phyloP scores from a whole-genome alignment of 495 filamentous ascomycete genomes.

The Penicillium mononematosum region DNA sequence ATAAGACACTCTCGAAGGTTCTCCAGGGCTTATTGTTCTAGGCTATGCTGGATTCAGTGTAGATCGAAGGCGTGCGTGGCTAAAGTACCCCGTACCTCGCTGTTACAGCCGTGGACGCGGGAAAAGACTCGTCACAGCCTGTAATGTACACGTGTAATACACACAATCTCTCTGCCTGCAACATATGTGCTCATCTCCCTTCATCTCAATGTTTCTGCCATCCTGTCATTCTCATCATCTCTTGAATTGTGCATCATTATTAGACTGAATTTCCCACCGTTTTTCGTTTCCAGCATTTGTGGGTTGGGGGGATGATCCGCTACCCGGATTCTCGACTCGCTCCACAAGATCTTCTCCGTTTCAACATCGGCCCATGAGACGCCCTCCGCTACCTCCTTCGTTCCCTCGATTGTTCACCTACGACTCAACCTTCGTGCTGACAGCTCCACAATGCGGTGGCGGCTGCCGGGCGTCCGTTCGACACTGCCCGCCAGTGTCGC shows the following conservation, averaged over 20 bases:
- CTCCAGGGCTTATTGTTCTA: neutral
- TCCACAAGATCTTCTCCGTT: slow-evolving; percentile 21
- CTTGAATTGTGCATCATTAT: neutral
- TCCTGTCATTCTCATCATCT: slow-evolving; percentile 4
- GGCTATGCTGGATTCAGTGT: slow-evolving; percentile 1
- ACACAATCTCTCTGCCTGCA: slow-evolving; percentile 22
- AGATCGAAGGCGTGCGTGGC: slow-evolving; percentile 3
- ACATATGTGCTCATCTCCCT: slow-evolving; percentile 1
- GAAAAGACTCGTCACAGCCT: slow-evolving; percentile 7
- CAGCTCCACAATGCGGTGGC: slow-evolving; percentile 48
- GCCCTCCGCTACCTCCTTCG: neutral
- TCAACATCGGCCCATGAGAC: slow-evolving; percentile 8
- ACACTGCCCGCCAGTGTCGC: slow-evolving; percentile 51
- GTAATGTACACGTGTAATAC: slow-evolving; percentile 23
- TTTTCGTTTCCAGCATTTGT: neutral
- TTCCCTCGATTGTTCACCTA: neutral
- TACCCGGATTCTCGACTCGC: slow-evolving; percentile 25
- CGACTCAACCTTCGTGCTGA: slow-evolving; percentile 25
- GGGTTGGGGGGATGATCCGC: slow-evolving; percentile 32
- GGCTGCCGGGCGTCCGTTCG: slow-evolving; percentile 48
- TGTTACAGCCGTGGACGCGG: slow-evolving; percentile 9
- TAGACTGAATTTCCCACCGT: neutral
- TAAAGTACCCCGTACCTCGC: slow-evolving; percentile 9
- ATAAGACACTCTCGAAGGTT: neutral
- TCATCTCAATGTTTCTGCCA: slow-evolving; percentile 2